These are phyloP conservation scores for Trichoderma sp. DNA, from an alignment of 2,329 filamentous ascomycete species.

Conservation along the genomic window DNA sequence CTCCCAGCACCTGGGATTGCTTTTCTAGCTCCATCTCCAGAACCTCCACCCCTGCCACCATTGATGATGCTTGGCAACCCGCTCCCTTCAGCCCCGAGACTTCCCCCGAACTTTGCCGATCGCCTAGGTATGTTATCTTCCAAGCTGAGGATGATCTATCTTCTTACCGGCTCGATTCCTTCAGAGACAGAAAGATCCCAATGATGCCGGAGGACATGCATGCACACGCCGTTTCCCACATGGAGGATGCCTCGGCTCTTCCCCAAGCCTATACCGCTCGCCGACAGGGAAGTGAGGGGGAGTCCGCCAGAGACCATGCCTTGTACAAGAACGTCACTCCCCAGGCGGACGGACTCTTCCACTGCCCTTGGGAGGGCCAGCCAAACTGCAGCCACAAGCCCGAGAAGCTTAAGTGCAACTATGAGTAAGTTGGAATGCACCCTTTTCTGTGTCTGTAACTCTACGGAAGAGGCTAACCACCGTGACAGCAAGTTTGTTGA, in stretches of 20 bases:
- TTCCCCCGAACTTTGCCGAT: slow-evolving; percentile 55
- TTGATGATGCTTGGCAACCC: slow-evolving; percentile 53
- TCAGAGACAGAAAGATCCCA: slow-evolving; percentile 41
- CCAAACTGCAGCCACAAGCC: slow-evolving; percentile 80
- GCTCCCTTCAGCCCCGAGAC: slow-evolving; percentile 46
- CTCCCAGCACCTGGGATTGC: slow-evolving; percentile 55
- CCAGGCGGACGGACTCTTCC: slow-evolving; percentile 77
- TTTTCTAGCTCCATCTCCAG: slow-evolving; percentile 57
- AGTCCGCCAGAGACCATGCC: slow-evolving; percentile 65
- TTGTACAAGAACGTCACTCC: slow-evolving; percentile 70
- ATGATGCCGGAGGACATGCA: slow-evolving; percentile 38
- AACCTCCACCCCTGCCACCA: slow-evolving; percentile 53
- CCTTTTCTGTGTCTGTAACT: slow-evolving; percentile 26
- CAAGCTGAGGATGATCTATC: slow-evolving; percentile 14
- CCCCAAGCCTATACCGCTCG: slow-evolving; percentile 48
- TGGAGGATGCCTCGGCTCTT: slow-evolving; percentile 39
- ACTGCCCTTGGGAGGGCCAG: slow-evolving; percentile 83
- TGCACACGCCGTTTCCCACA: slow-evolving; percentile 33
- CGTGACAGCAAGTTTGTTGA: slow-evolving; percentile 85
- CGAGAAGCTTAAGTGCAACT: slow-evolving; percentile 98
- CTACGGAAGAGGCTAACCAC: not conserved
- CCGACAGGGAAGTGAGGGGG: slow-evolving; percentile 55
- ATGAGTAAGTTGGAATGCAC: slow-evolving; percentile 69
- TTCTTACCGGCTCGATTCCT: slow-evolving; percentile 33
- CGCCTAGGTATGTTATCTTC: slow-evolving; percentile 54